Percentiles rank a stretch among this genome's conserved stretches.
Evolutionary conservation across 2,329 filamentous ascomycete genomes (phyloP).

Genomic region (Tolypocladium tundrense): DNA sequence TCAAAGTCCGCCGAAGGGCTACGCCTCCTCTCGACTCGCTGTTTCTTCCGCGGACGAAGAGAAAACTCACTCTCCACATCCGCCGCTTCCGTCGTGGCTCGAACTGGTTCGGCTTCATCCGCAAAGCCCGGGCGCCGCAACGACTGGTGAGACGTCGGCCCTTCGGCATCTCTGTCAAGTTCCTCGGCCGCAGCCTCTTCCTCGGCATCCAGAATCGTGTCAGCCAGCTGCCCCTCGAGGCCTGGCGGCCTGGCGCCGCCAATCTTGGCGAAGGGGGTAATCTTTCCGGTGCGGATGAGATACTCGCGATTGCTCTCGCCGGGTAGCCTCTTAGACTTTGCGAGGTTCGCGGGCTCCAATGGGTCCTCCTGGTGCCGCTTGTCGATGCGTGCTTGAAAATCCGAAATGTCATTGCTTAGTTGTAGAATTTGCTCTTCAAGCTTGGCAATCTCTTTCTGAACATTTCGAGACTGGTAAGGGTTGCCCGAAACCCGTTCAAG

Average conservation of each 20-base stretch:
- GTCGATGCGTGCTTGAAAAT: conserved; percentile 74
- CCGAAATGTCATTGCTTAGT: conserved; percentile 61
- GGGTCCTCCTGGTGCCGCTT: conserved; percentile 53
- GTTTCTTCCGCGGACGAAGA: conserved; percentile 48
- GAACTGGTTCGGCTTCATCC: conserved; percentile 15
- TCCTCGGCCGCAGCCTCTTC: conserved; percentile 46
- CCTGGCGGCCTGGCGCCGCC: conserved; percentile 51
- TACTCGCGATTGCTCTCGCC: conserved; percentile 82
- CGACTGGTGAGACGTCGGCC: conserved; percentile 58
- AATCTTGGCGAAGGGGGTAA: conserved; percentile 86
- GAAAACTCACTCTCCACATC: conserved; percentile 43
- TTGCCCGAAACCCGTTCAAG: conserved; percentile 33
- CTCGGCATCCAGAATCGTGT: conserved; percentile 74
- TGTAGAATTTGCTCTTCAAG: conserved; percentile 54
- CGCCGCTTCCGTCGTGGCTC: conserved; percentile 6
- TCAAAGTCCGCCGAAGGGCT: conserved; percentile 39
- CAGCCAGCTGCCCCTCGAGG: conserved; percentile 59
- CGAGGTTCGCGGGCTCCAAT: conserved; percentile 28
- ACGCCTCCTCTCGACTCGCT: conserved; percentile 24
- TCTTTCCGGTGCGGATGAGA: conserved; percentile 91
- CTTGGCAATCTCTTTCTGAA: conserved; percentile 55
- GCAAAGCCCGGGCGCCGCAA: conserved; percentile 65
- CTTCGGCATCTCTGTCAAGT: conserved; percentile 30
- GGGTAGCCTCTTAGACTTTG: conserved; percentile 51
- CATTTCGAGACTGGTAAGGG: conserved; percentile 42